These are phyloP conservation scores for Colletotrichum melonis DNA, from an alignment of 2,329 filamentous ascomycete genomes.

Conservation along the genomic window DNA sequence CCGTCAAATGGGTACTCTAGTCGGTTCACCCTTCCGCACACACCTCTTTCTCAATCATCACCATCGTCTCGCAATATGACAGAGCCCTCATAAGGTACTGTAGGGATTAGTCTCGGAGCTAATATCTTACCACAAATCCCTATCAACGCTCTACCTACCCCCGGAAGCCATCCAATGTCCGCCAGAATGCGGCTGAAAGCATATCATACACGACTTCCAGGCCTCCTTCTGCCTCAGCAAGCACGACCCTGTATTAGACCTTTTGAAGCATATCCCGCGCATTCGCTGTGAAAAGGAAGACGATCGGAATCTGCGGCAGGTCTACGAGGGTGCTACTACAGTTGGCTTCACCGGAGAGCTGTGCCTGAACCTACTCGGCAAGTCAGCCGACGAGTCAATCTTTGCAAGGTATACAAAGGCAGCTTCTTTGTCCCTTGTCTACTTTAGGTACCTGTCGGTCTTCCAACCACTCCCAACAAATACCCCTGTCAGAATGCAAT, in stretches of 20 bases:
- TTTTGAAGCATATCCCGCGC: conserved; percentile 3
- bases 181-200: conserved; percentile 5
- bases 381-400: too few species aligned
- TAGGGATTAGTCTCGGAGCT: conserved; percentile 7
- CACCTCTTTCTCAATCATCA: too few species aligned
- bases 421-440: too few species aligned
- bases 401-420: too few species aligned
- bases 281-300: background rate
- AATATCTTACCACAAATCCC: background rate
- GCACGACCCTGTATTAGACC: conserved; percentile 8
- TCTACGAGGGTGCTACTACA: background rate
- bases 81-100: background rate
- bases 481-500: too few species aligned
- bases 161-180: background rate
- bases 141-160: background rate
- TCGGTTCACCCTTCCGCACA: too few species aligned
- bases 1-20: too few species aligned
- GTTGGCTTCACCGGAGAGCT: conserved; percentile 4
- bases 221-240: conserved; percentile 8
- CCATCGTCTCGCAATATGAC: background rate
- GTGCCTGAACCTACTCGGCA: background rate
- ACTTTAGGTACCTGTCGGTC: too few species aligned
- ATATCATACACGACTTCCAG: conserved; percentile 6
- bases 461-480: too few species aligned
- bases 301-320: background rate